Conservation (phyloP, 345 rosid species). For the Lumnitzera racemosa region DNA sequence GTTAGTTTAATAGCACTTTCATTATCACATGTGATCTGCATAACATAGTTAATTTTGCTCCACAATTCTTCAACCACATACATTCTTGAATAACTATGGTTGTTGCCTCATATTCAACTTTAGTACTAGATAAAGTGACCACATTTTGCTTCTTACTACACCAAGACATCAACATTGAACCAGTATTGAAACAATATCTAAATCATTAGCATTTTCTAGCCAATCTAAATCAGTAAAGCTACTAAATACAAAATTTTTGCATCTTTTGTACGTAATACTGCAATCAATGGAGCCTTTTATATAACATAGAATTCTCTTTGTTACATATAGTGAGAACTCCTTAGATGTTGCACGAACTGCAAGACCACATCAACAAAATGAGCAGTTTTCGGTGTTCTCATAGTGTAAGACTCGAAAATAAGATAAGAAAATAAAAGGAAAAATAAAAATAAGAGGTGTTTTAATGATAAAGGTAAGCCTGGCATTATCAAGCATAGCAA, state of each 20-base stretch:
- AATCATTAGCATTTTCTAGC: not conserved
- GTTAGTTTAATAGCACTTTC: too few species aligned
- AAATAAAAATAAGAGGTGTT: too few species aligned
- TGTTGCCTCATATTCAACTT: too few species aligned
- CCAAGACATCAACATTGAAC: not conserved
- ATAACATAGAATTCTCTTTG: conserved; percentile 1
- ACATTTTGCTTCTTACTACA: conserved; percentile 3
- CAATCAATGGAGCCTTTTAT: not conserved
- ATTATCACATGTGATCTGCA: too few species aligned
- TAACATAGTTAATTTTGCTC: too few species aligned
- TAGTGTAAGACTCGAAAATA: too few species aligned
- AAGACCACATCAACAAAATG: conserved; percentile 5
- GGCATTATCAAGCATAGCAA: too few species aligned
- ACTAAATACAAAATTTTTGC: not conserved
- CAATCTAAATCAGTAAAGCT: conserved; percentile 3
- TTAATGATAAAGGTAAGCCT: too few species aligned
- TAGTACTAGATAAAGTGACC: not conserved
- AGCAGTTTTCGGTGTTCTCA: too few species aligned
- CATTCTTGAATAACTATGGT: too few species aligned
- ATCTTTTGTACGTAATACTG: not conserved
- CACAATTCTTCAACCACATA: too few species aligned
- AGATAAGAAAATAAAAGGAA: too few species aligned
- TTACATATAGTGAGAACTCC: not conserved
- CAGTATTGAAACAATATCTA: not conserved
- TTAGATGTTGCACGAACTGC: conserved; percentile 6